Evolutionary conservation across 2,329 filamentous ascomycete genomes (phyloP), one percentile per base, ranked within the genome.

Genomic region (Thyridium curvatum): DNA sequence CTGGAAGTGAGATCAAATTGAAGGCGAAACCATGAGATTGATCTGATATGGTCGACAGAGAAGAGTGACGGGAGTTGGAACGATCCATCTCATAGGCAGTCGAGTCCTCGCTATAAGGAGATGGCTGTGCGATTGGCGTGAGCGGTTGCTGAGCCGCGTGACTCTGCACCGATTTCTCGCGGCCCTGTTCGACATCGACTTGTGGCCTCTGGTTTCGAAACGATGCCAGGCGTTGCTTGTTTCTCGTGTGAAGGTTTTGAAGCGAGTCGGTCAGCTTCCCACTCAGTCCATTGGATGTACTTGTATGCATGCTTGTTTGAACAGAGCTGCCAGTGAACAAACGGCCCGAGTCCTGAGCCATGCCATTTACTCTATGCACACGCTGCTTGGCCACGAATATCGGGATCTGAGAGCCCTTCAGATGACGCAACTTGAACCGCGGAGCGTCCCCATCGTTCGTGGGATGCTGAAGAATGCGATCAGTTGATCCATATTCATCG

Each of bases 351-450:
- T 56, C 42, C 28, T 52, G 49, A 3, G 50, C 49, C 14, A 53
- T 47, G 2, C 58, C 57, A 14, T 61, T 61, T 15, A 60, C 55
- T 12, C 53, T 47, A 34, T 59, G 56, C 13, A 52, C 41, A 1
- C 58, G 46, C 10, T 52, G 52, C 37, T 56, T 51, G 0, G 58
- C 50, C 2, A 52, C 35, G 21, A 62, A 54, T 14, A 60, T 44
- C 0, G 55, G 53, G 4, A 51, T 45, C 4, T 42, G 41, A 8
- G 46, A 45, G n/a, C 51, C 50, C 26, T 48, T 42, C 9, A 55
- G 32, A 14, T 37, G 30, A 30, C 43, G 42, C 33, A 43, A 35
- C 14, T 41, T 43, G 34, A 50, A 38, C 12, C 39, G 45, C 16
- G 41, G 42, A 14, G 44, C 37, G 5, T 14, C n/a, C 18, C 30